Base-by-base conservation (phyloP, 768 basidiomycete genomes). In the Strobilomyces dryophilus region DNA sequence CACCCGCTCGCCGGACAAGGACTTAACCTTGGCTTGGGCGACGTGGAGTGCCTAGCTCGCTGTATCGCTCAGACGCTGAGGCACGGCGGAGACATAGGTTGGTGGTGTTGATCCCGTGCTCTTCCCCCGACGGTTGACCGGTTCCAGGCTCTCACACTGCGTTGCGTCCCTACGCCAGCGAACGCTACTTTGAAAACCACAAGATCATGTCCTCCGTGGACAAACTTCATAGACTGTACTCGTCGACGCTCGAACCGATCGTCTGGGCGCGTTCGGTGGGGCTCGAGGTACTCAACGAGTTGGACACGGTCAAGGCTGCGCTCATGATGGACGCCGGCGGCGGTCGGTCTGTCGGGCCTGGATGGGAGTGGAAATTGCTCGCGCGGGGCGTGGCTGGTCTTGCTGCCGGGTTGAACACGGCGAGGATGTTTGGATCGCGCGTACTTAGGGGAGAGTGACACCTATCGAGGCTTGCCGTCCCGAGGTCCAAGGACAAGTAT, bases 1-100 rank as follows among this genome's bases (percentile, higher is more conserved):
- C 95, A 98, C 65, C 95, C 97, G 1, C 81, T 98, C 26, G 95
- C 95, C 0, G 97, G 97, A 2, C 95, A 98, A 67, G 97, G 95
- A 0, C 76, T 98, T 39, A 98, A 99, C 68, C 74, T 95, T 65
- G 97, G 95, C n/a, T 74, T 99, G 27, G 86, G 76, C 1, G 95
- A 99, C 66, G 91, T 87, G 3, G 79, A 86, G 62, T 79, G 79
- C 51, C 79, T 99, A 14, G 74, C 83, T 1, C 75, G 77, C 44
- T 83, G 83, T 58, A 81, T 98, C 35, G 71, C 82, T 31, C 62
- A 72, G 7, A 78, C 85, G 1, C 57, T 88, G 18, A 58, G 63
- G 12, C 68, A 75, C 2, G 95, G 95, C 5, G 83, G 84, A 3
- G 97, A 99, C 66, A 77, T 98, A 44, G 97, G 95, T 84, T 51